Conservation (phyloP, 1,139 yeast genomes). For the Sugiyamaella castrensis region DNA sequence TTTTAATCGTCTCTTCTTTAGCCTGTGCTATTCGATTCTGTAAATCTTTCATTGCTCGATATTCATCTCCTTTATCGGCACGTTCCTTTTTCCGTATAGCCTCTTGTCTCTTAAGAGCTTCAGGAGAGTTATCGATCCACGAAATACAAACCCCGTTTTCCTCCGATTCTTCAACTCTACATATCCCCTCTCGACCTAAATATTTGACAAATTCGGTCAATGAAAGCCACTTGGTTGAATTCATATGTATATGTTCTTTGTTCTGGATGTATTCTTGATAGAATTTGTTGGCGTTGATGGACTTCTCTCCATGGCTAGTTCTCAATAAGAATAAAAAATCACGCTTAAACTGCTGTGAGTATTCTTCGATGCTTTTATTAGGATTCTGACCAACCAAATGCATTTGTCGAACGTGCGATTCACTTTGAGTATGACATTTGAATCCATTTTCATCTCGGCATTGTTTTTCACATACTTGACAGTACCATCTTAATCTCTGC, state of each 20-base stretch:
- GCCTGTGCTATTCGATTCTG: slow-evolving; percentile 55
- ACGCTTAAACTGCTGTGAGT: slow-evolving; percentile 55
- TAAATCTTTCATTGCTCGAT: slow-evolving; percentile 43
- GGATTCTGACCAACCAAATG: slow-evolving; percentile 43
- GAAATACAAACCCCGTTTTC: slow-evolving; percentile 49
- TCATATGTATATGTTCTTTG: slow-evolving; percentile 83
- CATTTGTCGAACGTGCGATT: slow-evolving; percentile 65
- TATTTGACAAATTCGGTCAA: slow-evolving; percentile 67
- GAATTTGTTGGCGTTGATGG: slow-evolving; percentile 74
- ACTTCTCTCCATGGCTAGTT: slow-evolving; percentile 76
- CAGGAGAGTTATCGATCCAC: slow-evolving; percentile 53
- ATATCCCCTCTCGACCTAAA: slow-evolving; percentile 58
- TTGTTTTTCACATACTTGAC: slow-evolving; percentile 90
- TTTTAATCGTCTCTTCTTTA: slow-evolving; percentile 18
- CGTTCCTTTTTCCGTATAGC: slow-evolving; percentile 39
- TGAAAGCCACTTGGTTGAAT: slow-evolving; percentile 77
- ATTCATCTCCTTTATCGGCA: slow-evolving; percentile 45
- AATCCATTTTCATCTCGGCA: slow-evolving; percentile 96
- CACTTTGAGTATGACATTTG: slow-evolving; percentile 77
- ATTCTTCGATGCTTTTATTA: slow-evolving; percentile 53
- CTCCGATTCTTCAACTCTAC: slow-evolving; percentile 50
- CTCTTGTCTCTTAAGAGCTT: slow-evolving; percentile 41
- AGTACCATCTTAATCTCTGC: slow-evolving; percentile 80
- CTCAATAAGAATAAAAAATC: slow-evolving; percentile 66
- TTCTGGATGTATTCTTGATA: slow-evolving; percentile 82